Evolutionary conservation across 257 asterid genomes (phyloP), one percentile per base, ranked within the genome.

Genomic region (Thymus mandschuricus): DNA sequence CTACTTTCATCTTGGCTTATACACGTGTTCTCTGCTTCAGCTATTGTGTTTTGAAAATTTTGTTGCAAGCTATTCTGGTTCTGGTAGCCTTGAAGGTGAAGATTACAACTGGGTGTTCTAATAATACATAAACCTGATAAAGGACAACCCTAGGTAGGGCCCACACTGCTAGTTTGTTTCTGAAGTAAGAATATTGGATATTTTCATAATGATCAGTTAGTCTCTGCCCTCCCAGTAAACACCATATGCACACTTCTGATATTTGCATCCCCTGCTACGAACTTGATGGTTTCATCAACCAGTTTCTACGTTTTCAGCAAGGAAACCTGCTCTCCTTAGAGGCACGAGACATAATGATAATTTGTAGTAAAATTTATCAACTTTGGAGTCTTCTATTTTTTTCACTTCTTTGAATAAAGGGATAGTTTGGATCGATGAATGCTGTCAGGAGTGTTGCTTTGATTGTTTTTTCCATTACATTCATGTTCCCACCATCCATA

Each of bases 1-100:
- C 60, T 75, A 66, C 65, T 65, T 56, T 48, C 64, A 21, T 78
- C 74, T 69, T 52, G 43, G 75, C 49, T 43, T 29, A 12, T 11
- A 10, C 67, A 66, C 29, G 59, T 71, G 60, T 62, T 62, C 64
- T 52, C 66, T 41, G 50, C 50, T 40, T 35, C 50, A 66, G 76
- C 30, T 50, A 65, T 33, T 69, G 61, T 41, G 28, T 56, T 76
- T 28, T 50, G 60, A 41, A 57, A 63, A 66, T 55, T 38, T 62
- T 49, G 57, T 8, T 41, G 34, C 41, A n/a, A 52, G 15, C 38
- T 63, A 41, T 29, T 63, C 28, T 62, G 38, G 27, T 29, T 63
- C 28, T 62, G 38, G 27, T 38, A 63, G 64, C 64, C 58, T 8
- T 52, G 48, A 28, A 44, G 64, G 46, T 51, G 76, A 45, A 69